A percentile compares a stretch with the other conserved stretches of the same genome.
Evolutionary conservation across 805 yeast species (phyloP).

Genomic region (Candida succiphila): DNA sequence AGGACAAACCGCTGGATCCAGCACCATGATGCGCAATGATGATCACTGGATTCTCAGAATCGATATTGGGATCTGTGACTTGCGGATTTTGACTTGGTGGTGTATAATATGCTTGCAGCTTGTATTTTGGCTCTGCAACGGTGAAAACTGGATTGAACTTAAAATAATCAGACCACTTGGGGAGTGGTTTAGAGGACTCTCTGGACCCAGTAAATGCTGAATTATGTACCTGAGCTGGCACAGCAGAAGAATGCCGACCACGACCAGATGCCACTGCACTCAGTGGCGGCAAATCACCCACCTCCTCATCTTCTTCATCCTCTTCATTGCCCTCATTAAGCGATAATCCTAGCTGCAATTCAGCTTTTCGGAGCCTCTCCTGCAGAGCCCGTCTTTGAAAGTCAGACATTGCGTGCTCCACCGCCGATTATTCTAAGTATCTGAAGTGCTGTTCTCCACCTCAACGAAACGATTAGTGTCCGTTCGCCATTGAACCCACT

Average conservation of each 20-base stretch:
- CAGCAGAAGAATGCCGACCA: too few species aligned
- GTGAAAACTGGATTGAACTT: slow-evolving; percentile 14
- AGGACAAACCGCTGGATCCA: slow-evolving; percentile 80
- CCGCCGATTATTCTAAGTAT: too few species aligned
- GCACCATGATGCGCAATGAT: slow-evolving; percentile 90
- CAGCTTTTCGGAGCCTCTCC: slow-evolving; percentile 13
- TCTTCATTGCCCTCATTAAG: slow-evolving; percentile 5
- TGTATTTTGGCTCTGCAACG: slow-evolving; percentile 10
- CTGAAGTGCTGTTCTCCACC: too few species aligned
- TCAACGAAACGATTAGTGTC: too few species aligned
- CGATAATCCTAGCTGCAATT: slow-evolving; percentile 12
- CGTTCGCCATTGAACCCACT: too few species aligned
- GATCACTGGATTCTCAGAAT: slow-evolving; percentile 35
- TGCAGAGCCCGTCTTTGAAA: slow-evolving; percentile 17
- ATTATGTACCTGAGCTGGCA: too few species aligned
- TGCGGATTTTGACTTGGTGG: too few species aligned
- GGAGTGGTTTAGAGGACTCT: slow-evolving; percentile 3
- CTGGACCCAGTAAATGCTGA: too few species aligned
- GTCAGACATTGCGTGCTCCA: slow-evolving; percentile 17
- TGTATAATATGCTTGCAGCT: slow-evolving; percentile 47
- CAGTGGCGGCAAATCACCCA: too few species aligned
- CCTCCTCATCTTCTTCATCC: slow-evolving; percentile 6
- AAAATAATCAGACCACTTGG: slow-evolving; percentile 27
- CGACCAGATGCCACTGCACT: too few species aligned
- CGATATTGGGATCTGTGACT: slow-evolving; percentile 1